Conservation (phyloP, 1,284 basidiomycete genomes). For the Tilletia setariae region DNA sequence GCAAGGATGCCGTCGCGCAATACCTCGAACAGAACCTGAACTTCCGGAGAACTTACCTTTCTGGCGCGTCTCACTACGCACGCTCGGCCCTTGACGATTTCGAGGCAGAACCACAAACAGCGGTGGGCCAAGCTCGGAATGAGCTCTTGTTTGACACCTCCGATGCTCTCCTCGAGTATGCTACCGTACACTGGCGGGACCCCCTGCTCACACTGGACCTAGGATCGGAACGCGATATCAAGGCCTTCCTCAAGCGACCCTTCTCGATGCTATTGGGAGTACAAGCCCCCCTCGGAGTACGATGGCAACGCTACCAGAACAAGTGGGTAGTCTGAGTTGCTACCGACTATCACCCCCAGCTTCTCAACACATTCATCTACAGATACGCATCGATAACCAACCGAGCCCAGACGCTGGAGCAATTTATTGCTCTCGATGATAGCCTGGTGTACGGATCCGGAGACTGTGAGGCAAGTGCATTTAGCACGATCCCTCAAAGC, state of each 20-base stretch:
- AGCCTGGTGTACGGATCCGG: conserved; percentile 29
- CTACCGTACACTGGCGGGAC: conserved; percentile 76
- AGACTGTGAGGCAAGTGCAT: neutral
- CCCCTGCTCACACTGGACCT: conserved; percentile 80
- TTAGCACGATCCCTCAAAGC: too few relatives aligned
- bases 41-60: conserved; percentile 55
- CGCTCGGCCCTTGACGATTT: neutral
- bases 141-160: conserved; percentile 60
- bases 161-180: conserved; percentile 67
- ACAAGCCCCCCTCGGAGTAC: conserved; percentile 72
- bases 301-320: conserved; percentile 30
- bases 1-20: conserved; percentile 72
- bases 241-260: conserved; percentile 78
- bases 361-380: too few relatives aligned
- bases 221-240: conserved; percentile 60
- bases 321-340: conserved; percentile 17
- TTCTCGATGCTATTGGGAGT: conserved; percentile 82
- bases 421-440: conserved; percentile 49
- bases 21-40: conserved; percentile 64
- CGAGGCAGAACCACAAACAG: neutral
- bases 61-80: neutral
- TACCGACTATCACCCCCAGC: too few relatives aligned
- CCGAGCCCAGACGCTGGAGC: conserved; percentile 29
- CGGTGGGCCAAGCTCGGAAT: conserved; percentile 29
- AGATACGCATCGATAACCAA: neutral